A percentile compares a stretch with the other conserved stretches of the same genome.
phyloP scores from a whole-genome alignment of 768 basidiomycete genomes.

The Russula olivacea region DNA sequence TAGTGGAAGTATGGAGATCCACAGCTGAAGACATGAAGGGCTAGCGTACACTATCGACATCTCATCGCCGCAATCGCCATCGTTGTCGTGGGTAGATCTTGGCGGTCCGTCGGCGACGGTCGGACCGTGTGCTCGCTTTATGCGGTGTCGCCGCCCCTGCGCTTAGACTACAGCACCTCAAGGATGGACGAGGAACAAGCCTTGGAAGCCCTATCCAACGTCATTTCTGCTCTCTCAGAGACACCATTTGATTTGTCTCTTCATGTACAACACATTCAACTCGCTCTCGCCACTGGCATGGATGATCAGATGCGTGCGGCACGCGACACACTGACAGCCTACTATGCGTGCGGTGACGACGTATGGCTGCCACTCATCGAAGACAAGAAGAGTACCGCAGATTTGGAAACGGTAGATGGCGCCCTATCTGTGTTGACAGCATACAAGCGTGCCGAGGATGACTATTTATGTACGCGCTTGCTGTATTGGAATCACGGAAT shows the following conservation, averaged over 20 bases:
- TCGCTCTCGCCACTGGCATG: constrained; percentile 53
- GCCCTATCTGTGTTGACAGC: constrained; percentile 52
- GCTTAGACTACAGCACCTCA: no score
- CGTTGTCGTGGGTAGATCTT: no score
- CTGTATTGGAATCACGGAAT: constrained; percentile 12
- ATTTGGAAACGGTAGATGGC: constrained; percentile 48
- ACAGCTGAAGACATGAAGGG: constrained; percentile 5
- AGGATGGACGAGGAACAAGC: constrained; percentile 53
- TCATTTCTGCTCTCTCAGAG: constrained; percentile 53
- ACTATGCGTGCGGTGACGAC: constrained; percentile 59
- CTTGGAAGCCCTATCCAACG: constrained; percentile 56
- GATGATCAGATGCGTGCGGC: constrained; percentile 56
- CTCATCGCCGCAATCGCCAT: no score
- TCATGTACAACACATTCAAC: constrained; percentile 61
- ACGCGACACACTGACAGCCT: constrained; percentile 58
- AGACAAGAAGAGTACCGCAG: constrained; percentile 43
- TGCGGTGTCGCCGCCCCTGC: background rate
- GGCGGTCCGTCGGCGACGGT: background rate
- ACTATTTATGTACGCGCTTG: constrained; percentile 68
- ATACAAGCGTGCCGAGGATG: constrained; percentile 61
- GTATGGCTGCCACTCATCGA: constrained; percentile 70
- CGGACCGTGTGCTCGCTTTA: background rate
- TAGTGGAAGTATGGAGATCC: constrained; percentile 7
- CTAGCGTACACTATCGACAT: background rate
- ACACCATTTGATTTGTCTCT: constrained; percentile 56